Conservation (phyloP, 257 asterid species). For the Nicotiana tomentosiformis region DNA sequence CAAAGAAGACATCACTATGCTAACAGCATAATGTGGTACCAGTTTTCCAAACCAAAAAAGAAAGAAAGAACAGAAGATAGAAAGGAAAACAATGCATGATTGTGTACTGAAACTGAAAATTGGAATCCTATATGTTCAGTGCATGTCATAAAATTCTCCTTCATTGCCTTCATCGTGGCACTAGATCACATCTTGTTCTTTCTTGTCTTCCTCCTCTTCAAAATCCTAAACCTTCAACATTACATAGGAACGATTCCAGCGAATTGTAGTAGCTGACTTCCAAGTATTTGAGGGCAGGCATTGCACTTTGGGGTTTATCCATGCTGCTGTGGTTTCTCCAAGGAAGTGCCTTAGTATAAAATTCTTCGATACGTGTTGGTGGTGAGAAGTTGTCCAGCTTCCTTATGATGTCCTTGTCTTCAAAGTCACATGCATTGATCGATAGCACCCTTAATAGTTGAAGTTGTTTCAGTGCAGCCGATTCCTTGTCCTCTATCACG, state of each 20-base stretch:
- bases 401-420: constrained; percentile 5
- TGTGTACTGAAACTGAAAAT: not conserved
- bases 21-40: not conserved
- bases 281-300: constrained; percentile 14
- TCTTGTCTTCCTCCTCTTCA: constrained; percentile 7
- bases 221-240: not conserved
- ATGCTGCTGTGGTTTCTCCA: constrained; percentile 20
- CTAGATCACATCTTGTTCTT: not conserved
- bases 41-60: not conserved
- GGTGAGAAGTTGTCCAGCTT: constrained; percentile 14
- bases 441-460: constrained; percentile 17
- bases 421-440: constrained; percentile 18
- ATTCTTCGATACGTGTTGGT: constrained; percentile 8
- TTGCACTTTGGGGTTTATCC: constrained; percentile 20
- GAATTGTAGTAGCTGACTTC: constrained; percentile 22
- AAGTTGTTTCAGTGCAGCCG: constrained; percentile 10
- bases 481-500: constrained; percentile 10
- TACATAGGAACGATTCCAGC: not conserved
- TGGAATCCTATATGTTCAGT: not conserved
- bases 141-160: not conserved
- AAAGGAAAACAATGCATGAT: not conserved
- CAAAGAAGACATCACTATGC: not conserved
- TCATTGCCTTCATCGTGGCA: not conserved
- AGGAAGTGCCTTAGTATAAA: constrained; percentile 18
- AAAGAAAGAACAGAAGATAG: not conserved